Conservation (phyloP, 371 early-diverging fungal species). For the Conidiobolus coronatus region DNA sequence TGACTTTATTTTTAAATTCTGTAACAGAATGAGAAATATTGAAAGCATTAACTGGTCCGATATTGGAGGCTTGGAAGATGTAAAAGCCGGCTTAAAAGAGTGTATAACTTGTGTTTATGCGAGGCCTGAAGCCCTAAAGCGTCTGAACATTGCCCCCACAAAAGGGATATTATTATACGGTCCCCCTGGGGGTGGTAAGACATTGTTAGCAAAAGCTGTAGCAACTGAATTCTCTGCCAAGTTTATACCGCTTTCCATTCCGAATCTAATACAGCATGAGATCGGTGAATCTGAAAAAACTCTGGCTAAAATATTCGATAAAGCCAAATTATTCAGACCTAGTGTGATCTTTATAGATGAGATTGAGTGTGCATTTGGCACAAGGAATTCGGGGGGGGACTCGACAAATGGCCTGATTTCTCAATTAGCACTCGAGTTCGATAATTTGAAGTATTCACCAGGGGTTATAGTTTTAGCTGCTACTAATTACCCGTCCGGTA, state of each 20-base stretch:
- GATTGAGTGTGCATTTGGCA: conserved; percentile 72
- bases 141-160: conserved; percentile 37
- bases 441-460: too few species aligned
- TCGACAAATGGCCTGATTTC: too few species aligned
- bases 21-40: conserved; percentile 20
- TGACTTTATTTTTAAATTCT: too few species aligned
- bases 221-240: conserved; percentile 81
- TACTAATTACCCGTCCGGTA: too few species aligned
- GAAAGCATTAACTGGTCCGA: conserved; percentile 52
- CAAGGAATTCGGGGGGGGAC: too few species aligned
- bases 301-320: conserved; percentile 64
- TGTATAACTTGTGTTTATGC: conserved; percentile 76
- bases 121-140: conserved; percentile 27
- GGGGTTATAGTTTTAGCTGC: too few species aligned
- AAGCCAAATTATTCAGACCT: conserved; percentile 71
- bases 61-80: conserved; percentile 80
- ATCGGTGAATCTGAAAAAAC: conserved; percentile 88
- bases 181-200: conserved; percentile 88
- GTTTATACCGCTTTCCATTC: conserved; percentile 81
- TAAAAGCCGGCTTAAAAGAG: conserved; percentile 73
- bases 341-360: conserved; percentile 98
- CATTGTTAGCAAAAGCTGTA: conserved; percentile 68
- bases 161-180: conserved; percentile 58
- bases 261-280: conserved; percentile 80
- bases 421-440: too few species aligned